These are phyloP conservation scores for Cercospora zeae-maydis DNA, from an alignment of 2,329 filamentous ascomycete genomes.

Conservation along the genomic window DNA sequence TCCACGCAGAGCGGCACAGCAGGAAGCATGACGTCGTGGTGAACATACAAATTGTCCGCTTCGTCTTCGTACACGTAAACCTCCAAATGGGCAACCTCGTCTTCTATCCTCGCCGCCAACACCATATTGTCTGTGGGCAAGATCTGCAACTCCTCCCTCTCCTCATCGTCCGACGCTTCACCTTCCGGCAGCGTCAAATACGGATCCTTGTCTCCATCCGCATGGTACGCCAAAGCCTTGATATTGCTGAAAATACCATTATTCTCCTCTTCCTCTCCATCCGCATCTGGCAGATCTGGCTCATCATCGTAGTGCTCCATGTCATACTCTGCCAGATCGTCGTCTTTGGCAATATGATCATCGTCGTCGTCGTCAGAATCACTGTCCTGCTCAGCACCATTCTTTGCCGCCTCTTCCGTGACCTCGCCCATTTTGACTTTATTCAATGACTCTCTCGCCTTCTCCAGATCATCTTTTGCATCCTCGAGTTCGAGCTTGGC, in stretches of 20 bases:
- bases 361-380: slow-evolving; percentile 28
- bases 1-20: slow-evolving; percentile 93
- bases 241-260: slow-evolving; percentile 88
- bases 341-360: slow-evolving; percentile 51
- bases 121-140: slow-evolving; percentile 89
- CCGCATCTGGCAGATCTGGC: slow-evolving; percentile 52
- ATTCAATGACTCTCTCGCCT: slow-evolving; percentile 53
- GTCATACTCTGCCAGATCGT: slow-evolving; percentile 93
- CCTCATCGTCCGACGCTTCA: slow-evolving; percentile 72
- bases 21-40: slow-evolving; percentile 98
- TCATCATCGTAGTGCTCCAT: slow-evolving; percentile 91
- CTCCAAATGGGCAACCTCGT: slow-evolving; percentile 93
- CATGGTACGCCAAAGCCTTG: slow-evolving; percentile 89
- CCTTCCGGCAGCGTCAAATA: slow-evolving; percentile 83
- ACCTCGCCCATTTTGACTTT: slow-evolving; percentile 35
- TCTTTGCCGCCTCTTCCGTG: slow-evolving; percentile 58
- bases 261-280: slow-evolving; percentile 56
- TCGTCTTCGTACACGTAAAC: slow-evolving; percentile 96
- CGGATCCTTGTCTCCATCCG: slow-evolving; percentile 89
- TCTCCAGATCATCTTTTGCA: slow-evolving; percentile 78
- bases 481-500: slow-evolving; percentile 75
- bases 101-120: slow-evolving; percentile 88
- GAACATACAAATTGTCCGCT: slow-evolving; percentile 94
- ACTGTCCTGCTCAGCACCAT: slow-evolving; percentile 58
- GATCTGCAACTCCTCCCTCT: slow-evolving; percentile 90